Evolutionary conservation across 139 green algal genomes (phyloP).

Genomic region (Coelastrella sp.): DNA sequence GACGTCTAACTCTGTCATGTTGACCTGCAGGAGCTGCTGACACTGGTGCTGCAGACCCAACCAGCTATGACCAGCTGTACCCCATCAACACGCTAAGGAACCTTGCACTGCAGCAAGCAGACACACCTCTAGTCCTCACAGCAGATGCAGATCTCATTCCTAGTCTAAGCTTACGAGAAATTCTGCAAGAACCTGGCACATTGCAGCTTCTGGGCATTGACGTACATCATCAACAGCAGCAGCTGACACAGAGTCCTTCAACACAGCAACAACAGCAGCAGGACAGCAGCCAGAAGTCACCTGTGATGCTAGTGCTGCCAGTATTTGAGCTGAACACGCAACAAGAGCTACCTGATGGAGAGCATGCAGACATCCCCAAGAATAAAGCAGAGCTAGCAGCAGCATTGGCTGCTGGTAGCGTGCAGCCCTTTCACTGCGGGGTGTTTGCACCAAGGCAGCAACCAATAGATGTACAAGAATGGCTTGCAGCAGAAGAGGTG

Average conservation of each 20-base stretch:
- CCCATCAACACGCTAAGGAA: conserved; percentile 57
- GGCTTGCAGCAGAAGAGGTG: conserved; percentile 4
- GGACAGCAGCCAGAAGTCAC: neutral
- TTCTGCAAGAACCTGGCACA: neutral
- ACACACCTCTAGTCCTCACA: conserved; percentile 36
- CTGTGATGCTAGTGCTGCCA: conserved; percentile 46
- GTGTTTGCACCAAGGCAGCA: neutral
- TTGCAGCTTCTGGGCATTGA: neutral
- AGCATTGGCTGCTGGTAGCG: neutral
- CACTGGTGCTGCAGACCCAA: neutral
- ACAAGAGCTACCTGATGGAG: neutral
- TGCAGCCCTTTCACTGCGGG: conserved; percentile 48
- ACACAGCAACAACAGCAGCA: conserved; percentile 12
- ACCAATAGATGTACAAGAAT: conserved; percentile 2
- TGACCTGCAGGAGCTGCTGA: too few relatives aligned
- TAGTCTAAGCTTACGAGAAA: conserved; percentile 1
- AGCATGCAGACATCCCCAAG: conserved; percentile 2
- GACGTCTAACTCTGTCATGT: too few relatives aligned
- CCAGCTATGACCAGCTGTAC: conserved; percentile 51
- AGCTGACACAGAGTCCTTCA: neutral
- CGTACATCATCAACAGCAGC: neutral
- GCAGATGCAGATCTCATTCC: conserved; percentile 42
- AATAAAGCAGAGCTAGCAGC: conserved; percentile 18
- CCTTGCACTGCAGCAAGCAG: conserved; percentile 33
- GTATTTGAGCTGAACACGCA: conserved; percentile 23